Conservation (phyloP, 164 flowering plant species). For the Chimonanthus salicifolius region DNA sequence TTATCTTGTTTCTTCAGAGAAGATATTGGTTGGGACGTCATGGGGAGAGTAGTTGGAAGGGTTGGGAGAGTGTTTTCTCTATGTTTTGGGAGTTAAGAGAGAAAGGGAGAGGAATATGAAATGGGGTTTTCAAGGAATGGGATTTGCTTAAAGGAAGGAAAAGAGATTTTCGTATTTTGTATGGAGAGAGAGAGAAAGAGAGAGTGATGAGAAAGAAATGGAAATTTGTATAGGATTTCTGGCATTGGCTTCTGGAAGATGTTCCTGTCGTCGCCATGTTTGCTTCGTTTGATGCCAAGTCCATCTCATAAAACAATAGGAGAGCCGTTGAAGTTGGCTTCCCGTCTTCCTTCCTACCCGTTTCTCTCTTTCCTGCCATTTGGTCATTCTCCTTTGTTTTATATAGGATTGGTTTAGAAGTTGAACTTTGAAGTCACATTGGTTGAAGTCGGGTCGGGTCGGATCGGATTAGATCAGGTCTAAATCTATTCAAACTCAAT, state of each 20-base stretch:
- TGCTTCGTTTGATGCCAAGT: slow-evolving; percentile 17
- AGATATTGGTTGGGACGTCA: slow-evolving; percentile 16
- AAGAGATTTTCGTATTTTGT: background rate
- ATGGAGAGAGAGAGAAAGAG: background rate
- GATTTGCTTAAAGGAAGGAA: slow-evolving; percentile 22
- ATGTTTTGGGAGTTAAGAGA: slow-evolving; percentile 3
- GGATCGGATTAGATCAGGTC: too few species aligned
- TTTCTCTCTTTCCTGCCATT: background rate
- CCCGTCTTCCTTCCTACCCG: background rate
- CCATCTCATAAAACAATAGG: slow-evolving; percentile 15
- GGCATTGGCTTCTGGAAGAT: background rate
- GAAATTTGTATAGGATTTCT: slow-evolving; percentile 3
- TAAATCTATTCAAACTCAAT: too few species aligned
- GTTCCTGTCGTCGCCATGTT: background rate
- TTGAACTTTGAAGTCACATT: too few species aligned
- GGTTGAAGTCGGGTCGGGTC: too few species aligned
- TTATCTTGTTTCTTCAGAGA: background rate
- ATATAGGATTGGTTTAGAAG: too few species aligned
- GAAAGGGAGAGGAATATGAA: slow-evolving; percentile 6
- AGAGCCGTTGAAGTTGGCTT: background rate
- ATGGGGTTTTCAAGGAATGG: background rate
- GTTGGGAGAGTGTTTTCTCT: slow-evolving; percentile 17
- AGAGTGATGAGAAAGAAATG: slow-evolving; percentile 2
- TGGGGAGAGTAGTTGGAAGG: slow-evolving; percentile 11
- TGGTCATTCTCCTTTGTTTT: background rate